A percentile compares a stretch with the other conserved stretches of the same genome.
Evolutionary conservation across 495 filamentous ascomycete genomes (phyloP).

Genomic region (Cercophora newfieldiana): DNA sequence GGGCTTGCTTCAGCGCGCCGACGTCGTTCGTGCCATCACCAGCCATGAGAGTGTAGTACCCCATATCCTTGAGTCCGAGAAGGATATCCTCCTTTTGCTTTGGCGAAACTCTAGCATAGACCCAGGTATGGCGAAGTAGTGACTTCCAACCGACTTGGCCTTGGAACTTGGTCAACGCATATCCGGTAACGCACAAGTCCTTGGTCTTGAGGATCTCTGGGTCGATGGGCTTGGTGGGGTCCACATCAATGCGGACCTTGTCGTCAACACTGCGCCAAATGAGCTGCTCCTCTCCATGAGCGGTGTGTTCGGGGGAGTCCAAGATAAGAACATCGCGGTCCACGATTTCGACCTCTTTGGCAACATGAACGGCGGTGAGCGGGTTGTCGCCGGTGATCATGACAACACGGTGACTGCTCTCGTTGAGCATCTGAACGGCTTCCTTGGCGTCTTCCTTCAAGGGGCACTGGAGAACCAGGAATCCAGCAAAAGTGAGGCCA

Average conservation of each 20-base stretch:
- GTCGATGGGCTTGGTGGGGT: conserved; percentile 80
- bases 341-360: conserved; percentile 93
- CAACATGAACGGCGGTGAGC: conserved; percentile 93
- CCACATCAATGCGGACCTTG: conserved; percentile 80
- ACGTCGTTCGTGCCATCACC: conserved; percentile 99
- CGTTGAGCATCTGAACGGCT: conserved; percentile 94
- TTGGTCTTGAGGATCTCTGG: conserved; percentile 77
- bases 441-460: conserved; percentile 96
- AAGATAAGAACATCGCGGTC: conserved; percentile 94
- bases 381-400: conserved; percentile 99
- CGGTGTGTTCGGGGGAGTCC: conserved; percentile 89
- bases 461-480: conserved; percentile 92
- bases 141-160: conserved; percentile 68
- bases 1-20: conserved; percentile 95
- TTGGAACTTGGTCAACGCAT: conserved; percentile 88
- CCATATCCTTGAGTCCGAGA: conserved; percentile 89
- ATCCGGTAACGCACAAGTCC: conserved; percentile 95
- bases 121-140: conserved; percentile 88
- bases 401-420: conserved; percentile 95
- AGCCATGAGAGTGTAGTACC: conserved; percentile 98
- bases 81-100: conserved; percentile 99
- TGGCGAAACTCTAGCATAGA: conserved; percentile 95
- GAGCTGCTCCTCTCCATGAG: conserved; percentile 68
- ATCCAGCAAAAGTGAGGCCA: conserved; percentile 84
- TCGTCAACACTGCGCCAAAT: conserved; percentile 97